Evolutionary conservation across 306 rosid genomes (phyloP), one percentile per base, ranked within the genome.

Genomic region (apple (Malus domestica)): DNA sequence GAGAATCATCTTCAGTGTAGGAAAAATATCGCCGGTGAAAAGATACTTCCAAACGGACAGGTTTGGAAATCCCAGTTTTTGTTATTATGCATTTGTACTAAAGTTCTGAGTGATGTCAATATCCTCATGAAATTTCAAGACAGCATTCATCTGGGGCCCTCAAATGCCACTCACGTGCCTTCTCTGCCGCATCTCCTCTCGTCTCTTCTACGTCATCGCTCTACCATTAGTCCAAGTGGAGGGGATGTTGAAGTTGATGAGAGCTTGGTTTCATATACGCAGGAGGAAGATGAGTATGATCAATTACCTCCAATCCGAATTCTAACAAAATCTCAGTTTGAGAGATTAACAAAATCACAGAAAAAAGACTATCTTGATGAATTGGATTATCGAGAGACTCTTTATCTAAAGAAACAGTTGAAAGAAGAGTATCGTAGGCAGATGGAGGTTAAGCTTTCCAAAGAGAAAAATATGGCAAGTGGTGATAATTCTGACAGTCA

Each of bases 161-260:
- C 76, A 67, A 88, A 71, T 76, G 72, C 79, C 72, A 72, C 80
- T 15, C 86, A 90, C 45, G 71, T 86, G 80, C 97, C 99, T 64
- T 96, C 97, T 61, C 84, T 92, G 54, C 99, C 99, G 54, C 99
- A 92, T 84, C 96, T 92, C 49, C 96, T 96, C 81, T 95, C 98
- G 0, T 85, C 99, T 75, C 80, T 92, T 76, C 86, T 96, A 54
- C 89, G 81, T 19, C 89, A 76, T 52, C 93, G 74, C 46, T 61
- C 80, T 66, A 68, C 66, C 22, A 35, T 87, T 78, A 83, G 60
- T 83, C 71, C 77, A 46, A 76, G 44, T 78, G 93, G 88, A 49
- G 80, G 76, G 75, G 92, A 82, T 60, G 81, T 75, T 77, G 96
- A 87, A 71, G 72, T 84, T 46, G 92, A 83, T 78, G 87, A 86